phyloP scores from a whole-genome alignment of 1,139 yeast genomes.

The Starmera stellimalicola region DNA sequence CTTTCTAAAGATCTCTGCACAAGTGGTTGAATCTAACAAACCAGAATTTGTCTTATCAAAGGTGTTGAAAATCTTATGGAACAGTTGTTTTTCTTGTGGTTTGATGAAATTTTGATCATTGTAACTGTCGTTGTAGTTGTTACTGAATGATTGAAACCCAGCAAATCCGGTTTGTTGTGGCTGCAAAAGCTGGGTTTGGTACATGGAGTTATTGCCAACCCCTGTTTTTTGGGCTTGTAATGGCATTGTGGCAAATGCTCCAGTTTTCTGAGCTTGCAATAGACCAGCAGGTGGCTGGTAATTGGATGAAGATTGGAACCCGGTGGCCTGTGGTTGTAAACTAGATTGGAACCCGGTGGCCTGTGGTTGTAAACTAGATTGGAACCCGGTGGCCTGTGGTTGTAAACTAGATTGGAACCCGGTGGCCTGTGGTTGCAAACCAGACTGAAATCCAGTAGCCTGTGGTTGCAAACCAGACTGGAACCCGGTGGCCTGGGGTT shows the following conservation, averaged over 20 bases:
- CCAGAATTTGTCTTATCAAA: constrained; percentile 74
- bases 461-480: constrained; percentile 22
- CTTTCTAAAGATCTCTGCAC: constrained; percentile 81
- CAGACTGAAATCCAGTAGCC: constrained; percentile 24
- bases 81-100: constrained; percentile 76
- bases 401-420: constrained; percentile 15
- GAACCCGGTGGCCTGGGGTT: constrained; percentile 18
- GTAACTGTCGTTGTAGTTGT: constrained; percentile 27
- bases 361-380: constrained; percentile 17
- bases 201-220: constrained; percentile 5
- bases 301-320: constrained; percentile 5
- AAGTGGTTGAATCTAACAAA: constrained; percentile 67
- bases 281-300: constrained; percentile 9
- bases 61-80: constrained; percentile 79
- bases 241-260: constrained; percentile 23
- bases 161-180: constrained; percentile 28
- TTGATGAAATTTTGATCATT: constrained; percentile 25
- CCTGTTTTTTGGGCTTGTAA: constrained; percentile 17
- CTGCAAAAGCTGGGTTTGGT: constrained; percentile 13
- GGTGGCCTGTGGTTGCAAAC: constrained; percentile 20
- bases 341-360: constrained; percentile 20
- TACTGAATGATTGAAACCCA: constrained; percentile 30
- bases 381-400: constrained; percentile 20
- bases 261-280: constrained; percentile 30
- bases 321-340: constrained; percentile 5